A percentile compares a stretch with the other conserved stretches of the same genome.
Conservation (phyloP, 257 asterid genomes). For the Gentiana dahurica region DNA sequence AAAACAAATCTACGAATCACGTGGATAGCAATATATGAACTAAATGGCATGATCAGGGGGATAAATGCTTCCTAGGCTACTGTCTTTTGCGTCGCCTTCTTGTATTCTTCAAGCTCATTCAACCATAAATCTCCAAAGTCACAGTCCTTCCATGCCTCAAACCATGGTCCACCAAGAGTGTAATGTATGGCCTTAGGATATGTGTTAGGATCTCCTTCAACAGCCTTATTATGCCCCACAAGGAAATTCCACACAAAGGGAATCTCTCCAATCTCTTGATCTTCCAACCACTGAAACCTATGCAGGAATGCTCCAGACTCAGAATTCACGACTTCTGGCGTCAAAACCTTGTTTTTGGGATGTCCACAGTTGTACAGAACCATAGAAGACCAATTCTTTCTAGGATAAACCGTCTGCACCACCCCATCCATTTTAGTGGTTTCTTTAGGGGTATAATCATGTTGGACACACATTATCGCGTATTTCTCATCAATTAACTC, state of each 20-base stretch:
- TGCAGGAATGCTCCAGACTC: slow-evolving; percentile 74
- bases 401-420: slow-evolving; percentile 63
- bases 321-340: slow-evolving; percentile 66
- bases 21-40: neutral
- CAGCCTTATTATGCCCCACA: slow-evolving; percentile 67
- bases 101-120: slow-evolving; percentile 55
- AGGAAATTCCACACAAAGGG: slow-evolving; percentile 80
- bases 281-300: slow-evolving; percentile 73
- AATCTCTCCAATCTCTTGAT: slow-evolving; percentile 65
- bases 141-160: slow-evolving; percentile 84
- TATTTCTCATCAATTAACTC: slow-evolving; percentile 53
- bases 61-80: slow-evolving; percentile 14
- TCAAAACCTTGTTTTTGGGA: slow-evolving; percentile 39
- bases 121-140: slow-evolving; percentile 79
- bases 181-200: slow-evolving; percentile 65
- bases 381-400: slow-evolving; percentile 95
- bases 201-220: slow-evolving; percentile 42
- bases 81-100: slow-evolving; percentile 27
- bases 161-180: slow-evolving; percentile 89
- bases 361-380: slow-evolving; percentile 74
- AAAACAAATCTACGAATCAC: slow-evolving; percentile 6
- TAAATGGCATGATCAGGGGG: slow-evolving; percentile 4
- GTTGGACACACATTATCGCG: slow-evolving; percentile 79
- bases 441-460: slow-evolving; percentile 74
- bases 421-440: slow-evolving; percentile 87